Percentiles rank a stretch among this genome's conserved stretches.
Evolutionary conservation across 164 flowering plant genomes (phyloP).

Genomic region (Kingdonia uniflora): DNA sequence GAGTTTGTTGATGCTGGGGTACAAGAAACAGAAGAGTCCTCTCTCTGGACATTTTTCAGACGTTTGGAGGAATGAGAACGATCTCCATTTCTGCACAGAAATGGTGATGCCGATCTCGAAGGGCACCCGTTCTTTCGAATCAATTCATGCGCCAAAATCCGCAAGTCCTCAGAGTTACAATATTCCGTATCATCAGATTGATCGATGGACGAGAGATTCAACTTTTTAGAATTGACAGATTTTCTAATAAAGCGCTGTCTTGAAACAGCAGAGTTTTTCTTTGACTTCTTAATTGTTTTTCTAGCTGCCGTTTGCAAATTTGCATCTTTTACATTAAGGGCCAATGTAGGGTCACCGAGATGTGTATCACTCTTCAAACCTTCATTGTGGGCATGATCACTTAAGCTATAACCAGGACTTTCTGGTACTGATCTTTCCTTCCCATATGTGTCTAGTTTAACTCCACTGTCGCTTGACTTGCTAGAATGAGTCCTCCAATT

Average conservation of each 20-base stretch:
- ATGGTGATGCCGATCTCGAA: slow-evolving; percentile 36
- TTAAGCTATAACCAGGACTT: slow-evolving; percentile 45
- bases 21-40: slow-evolving; percentile 57
- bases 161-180: slow-evolving; percentile 56
- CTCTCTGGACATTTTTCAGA: slow-evolving; percentile 33
- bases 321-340: slow-evolving; percentile 40
- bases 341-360: slow-evolving; percentile 25
- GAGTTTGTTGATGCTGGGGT: slow-evolving; percentile 86
- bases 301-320: slow-evolving; percentile 21
- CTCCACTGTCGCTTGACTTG: slow-evolving; percentile 34
- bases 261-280: slow-evolving; percentile 12
- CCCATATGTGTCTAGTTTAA: slow-evolving; percentile 17
- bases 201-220: slow-evolving; percentile 34
- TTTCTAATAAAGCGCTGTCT: slow-evolving; percentile 18
- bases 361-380: slow-evolving; percentile 49
- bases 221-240: slow-evolving; percentile 12
- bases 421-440: slow-evolving; percentile 23
- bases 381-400: slow-evolving; percentile 33
- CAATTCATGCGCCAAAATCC: slow-evolving; percentile 10
- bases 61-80: slow-evolving; percentile 40
- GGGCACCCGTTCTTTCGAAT: slow-evolving; percentile 7
- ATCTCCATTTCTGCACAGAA: slow-evolving; percentile 36
- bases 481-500: slow-evolving; percentile 70
- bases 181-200: slow-evolving; percentile 67
- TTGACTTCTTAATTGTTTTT: slow-evolving; percentile 22